phyloP scores from a whole-genome alignment of 2,329 filamentous ascomycete species.

The Leptodontidium sp. region DNA sequence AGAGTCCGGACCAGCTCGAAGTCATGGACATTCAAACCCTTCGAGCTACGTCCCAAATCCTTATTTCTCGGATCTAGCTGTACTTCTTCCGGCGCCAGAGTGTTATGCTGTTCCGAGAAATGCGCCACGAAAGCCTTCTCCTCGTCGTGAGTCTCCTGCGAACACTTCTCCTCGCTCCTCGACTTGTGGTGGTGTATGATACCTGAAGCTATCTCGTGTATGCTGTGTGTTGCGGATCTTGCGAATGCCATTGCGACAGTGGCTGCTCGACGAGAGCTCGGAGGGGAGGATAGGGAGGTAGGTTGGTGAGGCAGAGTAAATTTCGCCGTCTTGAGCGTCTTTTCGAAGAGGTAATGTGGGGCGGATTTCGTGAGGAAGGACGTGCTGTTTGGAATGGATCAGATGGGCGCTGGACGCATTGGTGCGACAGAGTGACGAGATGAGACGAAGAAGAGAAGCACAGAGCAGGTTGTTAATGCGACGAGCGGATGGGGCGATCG shows the following conservation, averaged over 20 bases:
- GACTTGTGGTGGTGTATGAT: conserved; percentile 21
- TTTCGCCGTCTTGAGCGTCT: not conserved
- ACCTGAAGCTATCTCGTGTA: conserved; percentile 25
- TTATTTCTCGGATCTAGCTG: conserved; percentile 40
- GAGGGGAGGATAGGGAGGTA: not conserved
- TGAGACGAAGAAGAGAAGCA: conserved; percentile 11
- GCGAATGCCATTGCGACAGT: conserved; percentile 22
- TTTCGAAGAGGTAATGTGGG: conserved; percentile 6
- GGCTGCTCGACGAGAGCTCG: conserved; percentile 12
- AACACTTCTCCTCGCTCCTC: conserved; percentile 12
- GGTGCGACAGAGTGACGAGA: conserved; percentile 19
- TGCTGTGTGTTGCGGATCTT: conserved; percentile 19
- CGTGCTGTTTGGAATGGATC: conserved; percentile 16
- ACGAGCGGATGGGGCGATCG: not conserved
- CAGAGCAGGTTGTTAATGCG: conserved; percentile 5
- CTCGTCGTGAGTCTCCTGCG: conserved; percentile 32
- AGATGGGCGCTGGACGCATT: conserved; percentile 21
- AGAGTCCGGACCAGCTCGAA: conserved; percentile 79
- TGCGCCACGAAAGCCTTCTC: conserved; percentile 44
- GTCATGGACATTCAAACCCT: conserved; percentile 58
- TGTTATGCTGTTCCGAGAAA: conserved; percentile 35
- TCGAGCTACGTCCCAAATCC: conserved; percentile 42
- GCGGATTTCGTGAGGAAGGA: not conserved
- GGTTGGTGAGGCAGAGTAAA: not conserved
- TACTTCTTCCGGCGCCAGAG: conserved; percentile 40